Base-by-base conservation (phyloP, 768 basidiomycete species). In the Gymnopilus junonius region DNA sequence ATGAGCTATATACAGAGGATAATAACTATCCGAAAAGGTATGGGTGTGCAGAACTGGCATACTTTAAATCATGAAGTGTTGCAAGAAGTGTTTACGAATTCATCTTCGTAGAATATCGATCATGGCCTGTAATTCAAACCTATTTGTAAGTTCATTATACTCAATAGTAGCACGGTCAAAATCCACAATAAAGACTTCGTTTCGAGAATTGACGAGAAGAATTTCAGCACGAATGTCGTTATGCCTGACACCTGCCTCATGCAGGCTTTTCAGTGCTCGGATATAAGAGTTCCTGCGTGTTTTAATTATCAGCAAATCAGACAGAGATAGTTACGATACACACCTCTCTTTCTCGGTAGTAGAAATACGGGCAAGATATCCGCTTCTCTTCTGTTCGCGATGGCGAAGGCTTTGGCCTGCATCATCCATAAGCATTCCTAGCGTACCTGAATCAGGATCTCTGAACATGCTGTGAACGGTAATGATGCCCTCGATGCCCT, bases 111-210 rank as follows among this genome's bases (percentile, higher is more conserved):
- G n/a, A n/a, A n/a, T n/a, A n/a, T n/a, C n/a, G n/a, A n/a, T n/a
- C n/a, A n/a, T n/a, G n/a, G n/a, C n/a, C n/a, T n/a, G n/a, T n/a
- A n/a, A n/a, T n/a, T n/a, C n/a, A n/a, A n/a, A n/a, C n/a, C n/a
- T n/a, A n/a, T n/a, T n/a, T n/a, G n/a, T n/a, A n/a, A n/a, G n/a
- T n/a, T n/a, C n/a, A n/a, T n/a, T n/a, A n/a, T n/a, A n/a, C n/a
- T n/a, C n/a, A n/a, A n/a, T n/a, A n/a, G n/a, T n/a, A 65, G 70
- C 64, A 29, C 64, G 55, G 53, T 74, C 72, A 55, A 75, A 74
- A 59, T 75, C 74, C 27, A 71, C 70, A 37, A 74, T 69, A 34
- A 45, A 64, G 31, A 68, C 67, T 11, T 46, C 42, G 5, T 68
- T 69, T 1, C 58, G 54, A 23, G 68, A 56, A 31, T 69, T 58